Base-by-base conservation (phyloP, 2,329 filamentous ascomycete genomes). In the Pyrenochaeta sp. region DNA sequence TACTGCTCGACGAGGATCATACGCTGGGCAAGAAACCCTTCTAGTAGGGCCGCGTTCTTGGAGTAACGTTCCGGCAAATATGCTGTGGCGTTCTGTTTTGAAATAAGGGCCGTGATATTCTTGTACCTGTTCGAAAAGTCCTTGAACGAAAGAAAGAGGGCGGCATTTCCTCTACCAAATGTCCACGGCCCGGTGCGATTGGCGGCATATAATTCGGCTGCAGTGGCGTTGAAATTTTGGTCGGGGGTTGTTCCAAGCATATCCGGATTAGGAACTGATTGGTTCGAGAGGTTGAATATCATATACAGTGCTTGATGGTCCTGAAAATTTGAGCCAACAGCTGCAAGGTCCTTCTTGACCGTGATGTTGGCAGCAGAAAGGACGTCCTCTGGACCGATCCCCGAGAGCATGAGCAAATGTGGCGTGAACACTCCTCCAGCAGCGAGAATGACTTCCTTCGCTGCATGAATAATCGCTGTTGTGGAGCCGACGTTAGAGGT, bases 391-490 rank as follows among this genome's bases (percentile, higher is more conserved):
- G 72, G 72, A 0, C 74, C 74, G 7, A 77, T 60, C 0, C 73
- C 74, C 36, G 68, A 72, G 7, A 72, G 61, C 43, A 71, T 68
- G 1, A 76, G n/a, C 85, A 81, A 15, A 87, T 77, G 72, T 84
- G 86, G 5, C 83, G 88, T 9, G 84, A 87, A 67, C 83, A 82
- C 40, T 85, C 66, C 77, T 28, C 80, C 83, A 0, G 88, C 88
- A 0, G 86, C 86, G 2, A 90, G 72, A 37, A 90, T 82, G 8
- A 89, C 82, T 61, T 90, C 88, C 15, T 56, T 61, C 13, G 49
- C 61, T 1, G 72, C 71, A n/a, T 61, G 68, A 12, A 69, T 69
- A 37, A 60, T 47, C 8, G 63, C 65, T 7, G 65, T 47, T 0
- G 66, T 63, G 5, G 62, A 58, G 49, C 68, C 66, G 2, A 50